These are phyloP conservation scores for Noccaea bulbosa DNA, from an alignment of 345 rosid species.

Conservation along the genomic window DNA sequence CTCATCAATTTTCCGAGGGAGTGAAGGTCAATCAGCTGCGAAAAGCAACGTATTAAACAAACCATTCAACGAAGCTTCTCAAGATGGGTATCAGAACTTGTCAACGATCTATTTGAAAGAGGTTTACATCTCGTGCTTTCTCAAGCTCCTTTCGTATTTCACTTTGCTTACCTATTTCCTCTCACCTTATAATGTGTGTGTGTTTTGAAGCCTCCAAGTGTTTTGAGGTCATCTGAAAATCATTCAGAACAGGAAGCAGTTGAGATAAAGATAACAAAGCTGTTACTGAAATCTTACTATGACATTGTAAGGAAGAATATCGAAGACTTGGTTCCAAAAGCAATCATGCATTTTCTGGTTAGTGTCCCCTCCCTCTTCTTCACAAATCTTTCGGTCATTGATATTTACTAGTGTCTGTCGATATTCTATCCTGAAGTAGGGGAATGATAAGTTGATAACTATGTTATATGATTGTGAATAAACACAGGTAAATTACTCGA, in stretches of 20 bases:
- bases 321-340: conserved; percentile 83
- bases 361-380: conserved; percentile 16
- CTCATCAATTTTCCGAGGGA: conserved; percentile 81
- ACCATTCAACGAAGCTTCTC: conserved; percentile 53
- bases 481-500: conserved; percentile 81
- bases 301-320: conserved; percentile 91
- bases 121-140: conserved; percentile 49
- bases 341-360: conserved; percentile 97
- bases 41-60: conserved; percentile 59
- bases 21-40: conserved; percentile 55
- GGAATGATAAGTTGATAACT: conserved; percentile 6
- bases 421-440: background rate
- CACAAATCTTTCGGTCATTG: too few species aligned
- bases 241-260: conserved; percentile 74
- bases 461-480: conserved; percentile 20
- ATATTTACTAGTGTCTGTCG: too few species aligned
- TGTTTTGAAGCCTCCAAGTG: conserved; percentile 68
- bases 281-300: conserved; percentile 85
- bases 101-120: conserved; percentile 79
- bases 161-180: background rate
- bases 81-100: conserved; percentile 51
- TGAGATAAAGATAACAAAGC: conserved; percentile 76
- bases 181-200: background rate
- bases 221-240: conserved; percentile 74
- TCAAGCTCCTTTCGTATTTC: background rate